phyloP scores from a whole-genome alignment of 495 filamentous ascomycete genomes.

The Neurospora sp. region DNA sequence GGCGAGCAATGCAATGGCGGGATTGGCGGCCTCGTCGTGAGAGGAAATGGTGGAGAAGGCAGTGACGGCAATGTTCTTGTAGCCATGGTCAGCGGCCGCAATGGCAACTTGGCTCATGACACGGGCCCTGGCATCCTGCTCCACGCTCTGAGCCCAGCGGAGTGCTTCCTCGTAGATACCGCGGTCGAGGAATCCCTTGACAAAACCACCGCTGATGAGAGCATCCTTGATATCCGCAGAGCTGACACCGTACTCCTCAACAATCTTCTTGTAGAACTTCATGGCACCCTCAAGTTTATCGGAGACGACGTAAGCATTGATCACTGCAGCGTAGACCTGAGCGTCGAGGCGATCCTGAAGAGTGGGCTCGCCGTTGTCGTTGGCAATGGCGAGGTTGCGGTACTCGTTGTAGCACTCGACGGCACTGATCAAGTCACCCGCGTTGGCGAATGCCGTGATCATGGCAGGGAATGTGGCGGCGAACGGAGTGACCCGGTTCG shows the following conservation, averaged over 20 bases:
- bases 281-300: slow-evolving; percentile 67
- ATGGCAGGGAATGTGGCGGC: slow-evolving; percentile 79
- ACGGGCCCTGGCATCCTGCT: slow-evolving; percentile 20
- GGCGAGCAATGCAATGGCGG: slow-evolving; percentile 77
- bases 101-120: slow-evolving; percentile 38
- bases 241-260: slow-evolving; percentile 47
- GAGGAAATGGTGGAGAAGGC: slow-evolving; percentile 52
- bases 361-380: slow-evolving; percentile 65
- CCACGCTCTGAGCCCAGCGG: slow-evolving; percentile 46
- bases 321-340: slow-evolving; percentile 75
- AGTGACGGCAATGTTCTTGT: slow-evolving; percentile 56
- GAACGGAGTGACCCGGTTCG: slow-evolving; percentile 56
- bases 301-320: slow-evolving; percentile 75
- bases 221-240: slow-evolving; percentile 51
- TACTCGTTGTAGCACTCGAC: slow-evolving; percentile 95
- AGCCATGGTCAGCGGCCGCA: slow-evolving; percentile 67
- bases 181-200: slow-evolving; percentile 56
- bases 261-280: slow-evolving; percentile 74
- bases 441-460: slow-evolving; percentile 80
- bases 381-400: slow-evolving; percentile 66
- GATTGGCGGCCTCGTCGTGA: slow-evolving; percentile 41
- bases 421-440: slow-evolving; percentile 74
- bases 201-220: slow-evolving; percentile 60
- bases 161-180: slow-evolving; percentile 59
- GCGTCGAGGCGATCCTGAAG: slow-evolving; percentile 66